A percentile compares a stretch with the other conserved stretches of the same genome.
Evolutionary conservation across 305 asterid genomes (phyloP).

Genomic region (Stenogyne calaminthoides): DNA sequence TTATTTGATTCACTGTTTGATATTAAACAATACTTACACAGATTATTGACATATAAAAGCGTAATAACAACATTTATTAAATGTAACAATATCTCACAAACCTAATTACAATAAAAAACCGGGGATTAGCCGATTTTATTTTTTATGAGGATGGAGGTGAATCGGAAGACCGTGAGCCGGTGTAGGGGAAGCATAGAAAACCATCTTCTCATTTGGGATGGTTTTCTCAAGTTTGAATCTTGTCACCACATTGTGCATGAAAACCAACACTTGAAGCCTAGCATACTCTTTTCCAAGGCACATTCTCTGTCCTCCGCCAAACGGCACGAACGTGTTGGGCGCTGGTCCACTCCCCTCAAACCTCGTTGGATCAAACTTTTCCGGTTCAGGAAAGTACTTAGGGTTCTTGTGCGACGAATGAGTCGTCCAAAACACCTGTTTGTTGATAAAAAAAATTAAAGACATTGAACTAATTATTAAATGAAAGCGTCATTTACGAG

Average conservation of each 20-base stretch:
- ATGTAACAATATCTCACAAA: background rate
- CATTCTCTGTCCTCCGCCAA: conserved; percentile 48
- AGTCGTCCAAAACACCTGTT: conserved; percentile 49
- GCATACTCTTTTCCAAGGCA: conserved; percentile 44
- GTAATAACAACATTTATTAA: background rate
- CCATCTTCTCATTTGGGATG: conserved; percentile 43
- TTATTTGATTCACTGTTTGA: background rate
- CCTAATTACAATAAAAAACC: background rate
- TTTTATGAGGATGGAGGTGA: conserved; percentile 46
- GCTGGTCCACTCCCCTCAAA: conserved; percentile 49
- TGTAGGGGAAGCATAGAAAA: conserved; percentile 39
- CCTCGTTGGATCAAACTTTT: conserved; percentile 47
- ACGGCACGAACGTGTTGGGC: conserved; percentile 48
- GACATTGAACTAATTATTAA: background rate
- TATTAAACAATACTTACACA: background rate
- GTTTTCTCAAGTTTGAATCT: conserved; percentile 40
- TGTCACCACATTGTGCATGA: conserved; percentile 46
- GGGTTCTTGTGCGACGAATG: conserved; percentile 48
- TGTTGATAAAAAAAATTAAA: background rate
- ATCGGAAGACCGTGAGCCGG: conserved; percentile 49
- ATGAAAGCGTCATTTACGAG: background rate
- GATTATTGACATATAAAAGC: background rate
- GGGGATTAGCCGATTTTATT: background rate
- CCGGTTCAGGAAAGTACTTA: conserved; percentile 46
- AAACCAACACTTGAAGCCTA: conserved; percentile 38